phyloP scores from a whole-genome alignment of 2,329 filamentous ascomycete genomes.

The Colletotrichum falcatum region DNA sequence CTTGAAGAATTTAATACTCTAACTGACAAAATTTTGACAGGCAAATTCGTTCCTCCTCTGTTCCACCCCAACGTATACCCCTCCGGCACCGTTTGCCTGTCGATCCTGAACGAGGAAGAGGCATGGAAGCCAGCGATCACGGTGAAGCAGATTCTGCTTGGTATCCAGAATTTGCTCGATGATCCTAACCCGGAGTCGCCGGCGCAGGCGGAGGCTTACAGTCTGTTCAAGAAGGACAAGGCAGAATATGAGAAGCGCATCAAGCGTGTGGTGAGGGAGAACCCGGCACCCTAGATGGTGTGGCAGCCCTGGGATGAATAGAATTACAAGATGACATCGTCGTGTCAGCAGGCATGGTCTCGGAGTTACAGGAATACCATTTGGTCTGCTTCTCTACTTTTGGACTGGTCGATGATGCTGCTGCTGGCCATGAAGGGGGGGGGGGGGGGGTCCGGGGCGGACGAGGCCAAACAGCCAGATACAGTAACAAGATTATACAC shows the following conservation, averaged over 20 bases:
- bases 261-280: slow-evolving; percentile 87
- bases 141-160: slow-evolving; percentile 95
- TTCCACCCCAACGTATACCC: slow-evolving; percentile 99
- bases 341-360: slow-evolving; percentile 23
- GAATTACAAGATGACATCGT: slow-evolving; percentile 28
- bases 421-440: slow-evolving; percentile 24
- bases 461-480: neutral
- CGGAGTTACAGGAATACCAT: slow-evolving; percentile 40
- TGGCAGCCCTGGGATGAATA: slow-evolving; percentile 7
- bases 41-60: slow-evolving; percentile 95
- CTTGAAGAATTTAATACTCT: slow-evolving; percentile 6
- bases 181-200: slow-evolving; percentile 98
- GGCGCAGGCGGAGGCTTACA: slow-evolving; percentile 97
- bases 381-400: slow-evolving; percentile 40
- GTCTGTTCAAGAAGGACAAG: slow-evolving; percentile 92
- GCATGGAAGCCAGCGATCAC: slow-evolving; percentile 99
- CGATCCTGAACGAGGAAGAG: slow-evolving; percentile 97
- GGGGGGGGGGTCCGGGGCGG: slow-evolving; percentile 5
- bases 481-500: neutral
- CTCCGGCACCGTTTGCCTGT: slow-evolving; percentile 96
- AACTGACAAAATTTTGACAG: slow-evolving; percentile 57
- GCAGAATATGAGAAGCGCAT: slow-evolving; percentile 90
- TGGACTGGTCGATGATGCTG: slow-evolving; percentile 23
- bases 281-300: slow-evolving; percentile 75
- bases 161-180: slow-evolving; percentile 94